Conservation (phyloP, 257 asterid genomes). For the Solanum pimpinellifolium region DNA sequence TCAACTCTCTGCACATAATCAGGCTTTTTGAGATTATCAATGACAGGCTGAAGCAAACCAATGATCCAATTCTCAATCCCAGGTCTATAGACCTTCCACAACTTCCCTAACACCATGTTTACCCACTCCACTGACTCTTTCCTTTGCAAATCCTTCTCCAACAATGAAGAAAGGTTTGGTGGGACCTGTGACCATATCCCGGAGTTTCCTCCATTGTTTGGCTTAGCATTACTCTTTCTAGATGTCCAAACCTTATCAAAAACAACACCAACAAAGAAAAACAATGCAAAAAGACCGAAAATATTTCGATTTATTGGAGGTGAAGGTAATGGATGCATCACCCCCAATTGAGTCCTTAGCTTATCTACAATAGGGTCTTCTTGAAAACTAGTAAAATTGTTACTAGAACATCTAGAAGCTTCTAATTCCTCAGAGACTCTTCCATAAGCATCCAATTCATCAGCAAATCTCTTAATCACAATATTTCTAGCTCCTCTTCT, state of each 20-base stretch:
- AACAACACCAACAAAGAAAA: slow-evolving; percentile 86
- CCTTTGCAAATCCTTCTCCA: slow-evolving; percentile 81
- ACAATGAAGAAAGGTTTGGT: slow-evolving; percentile 37
- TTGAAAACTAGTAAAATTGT: slow-evolving; percentile 49
- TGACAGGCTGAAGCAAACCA: slow-evolving; percentile 80
- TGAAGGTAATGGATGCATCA: slow-evolving; percentile 80
- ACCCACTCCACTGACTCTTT: slow-evolving; percentile 92
- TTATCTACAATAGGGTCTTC: slow-evolving; percentile 91
- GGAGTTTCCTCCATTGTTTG: slow-evolving; percentile 12
- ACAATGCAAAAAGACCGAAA: slow-evolving; percentile 62
- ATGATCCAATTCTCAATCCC: slow-evolving; percentile 78
- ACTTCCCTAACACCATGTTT: slow-evolving; percentile 80
- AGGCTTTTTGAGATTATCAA: slow-evolving; percentile 72
- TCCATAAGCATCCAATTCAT: slow-evolving; percentile 16
- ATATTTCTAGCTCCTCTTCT: slow-evolving; percentile 35
- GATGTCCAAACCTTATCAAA: slow-evolving; percentile 84
- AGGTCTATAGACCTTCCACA: slow-evolving; percentile 74
- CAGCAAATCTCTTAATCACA: slow-evolving; percentile 49
- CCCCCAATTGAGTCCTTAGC: slow-evolving; percentile 88
- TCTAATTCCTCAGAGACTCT: slow-evolving; percentile 18
- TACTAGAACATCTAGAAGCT: slow-evolving; percentile 4
- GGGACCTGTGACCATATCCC: slow-evolving; percentile 57
- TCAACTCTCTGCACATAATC: slow-evolving; percentile 80
- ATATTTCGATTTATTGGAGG: slow-evolving; percentile 54
- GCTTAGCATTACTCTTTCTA: slow-evolving; percentile 28